Percentiles rank a stretch among this genome's conserved stretches.
These are phyloP conservation scores for Fusarium tjaetaba DNA, from an alignment of 2,329 filamentous ascomycete genomes.

Conservation along the genomic window DNA sequence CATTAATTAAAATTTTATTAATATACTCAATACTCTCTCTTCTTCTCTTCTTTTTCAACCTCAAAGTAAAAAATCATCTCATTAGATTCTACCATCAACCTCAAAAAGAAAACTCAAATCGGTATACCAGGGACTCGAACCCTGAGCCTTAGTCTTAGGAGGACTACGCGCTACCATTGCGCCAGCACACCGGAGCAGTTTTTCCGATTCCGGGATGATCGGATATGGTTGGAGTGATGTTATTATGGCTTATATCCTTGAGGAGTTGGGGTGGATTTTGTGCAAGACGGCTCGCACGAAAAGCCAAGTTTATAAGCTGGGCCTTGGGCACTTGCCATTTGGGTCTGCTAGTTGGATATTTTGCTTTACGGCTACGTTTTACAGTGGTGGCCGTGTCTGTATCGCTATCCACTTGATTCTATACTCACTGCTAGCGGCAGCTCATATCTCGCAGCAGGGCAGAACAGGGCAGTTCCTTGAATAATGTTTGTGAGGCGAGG, in stretches of 20 bases:
- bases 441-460: background rate
- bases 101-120: background rate
- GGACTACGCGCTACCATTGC: conserved; percentile 54
- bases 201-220: conserved; percentile 30
- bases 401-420: background rate
- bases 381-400: background rate
- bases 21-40: too few species aligned
- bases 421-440: background rate
- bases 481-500: background rate
- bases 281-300: background rate
- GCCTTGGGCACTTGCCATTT: background rate
- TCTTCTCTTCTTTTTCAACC: too few species aligned
- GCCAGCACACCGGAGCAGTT: conserved; percentile 23
- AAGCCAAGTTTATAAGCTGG: background rate
- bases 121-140: conserved; percentile 53
- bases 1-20: too few species aligned
- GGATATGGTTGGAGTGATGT: background rate
- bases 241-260: conserved; percentile 14
- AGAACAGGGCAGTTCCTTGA: background rate
- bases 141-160: conserved; percentile 55
- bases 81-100: too few species aligned
- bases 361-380: background rate
- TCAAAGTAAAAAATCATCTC: rapidly evolving
- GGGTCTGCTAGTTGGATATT: background rate
- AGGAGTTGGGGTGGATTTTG: rapidly evolving